phyloP scores from a whole-genome alignment of 768 basidiomycete genomes.

The Russula earlei region DNA sequence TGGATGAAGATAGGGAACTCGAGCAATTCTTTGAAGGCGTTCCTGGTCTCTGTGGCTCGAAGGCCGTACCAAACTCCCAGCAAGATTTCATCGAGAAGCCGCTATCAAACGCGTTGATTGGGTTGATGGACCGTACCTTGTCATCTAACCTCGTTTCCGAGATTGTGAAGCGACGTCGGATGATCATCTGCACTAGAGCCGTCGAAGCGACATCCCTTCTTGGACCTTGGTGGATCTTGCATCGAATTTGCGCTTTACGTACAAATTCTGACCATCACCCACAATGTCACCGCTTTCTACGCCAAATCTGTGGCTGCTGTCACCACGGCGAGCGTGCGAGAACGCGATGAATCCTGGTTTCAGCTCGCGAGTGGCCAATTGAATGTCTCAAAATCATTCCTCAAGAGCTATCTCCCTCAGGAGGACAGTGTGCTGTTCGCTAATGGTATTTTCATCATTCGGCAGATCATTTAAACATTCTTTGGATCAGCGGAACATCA shows the following conservation, averaged over 20 bases:
- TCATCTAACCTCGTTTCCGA: neutral
- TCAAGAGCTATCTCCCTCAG: neutral
- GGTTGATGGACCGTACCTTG: conserved; percentile 9
- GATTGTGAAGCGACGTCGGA: neutral
- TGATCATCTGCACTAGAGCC: conserved; percentile 5
- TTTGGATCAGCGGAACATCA: neutral
- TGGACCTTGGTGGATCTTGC: conserved; percentile 1
- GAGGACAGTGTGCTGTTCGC: neutral
- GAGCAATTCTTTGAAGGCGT: conserved; percentile 11
- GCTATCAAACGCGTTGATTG: neutral
- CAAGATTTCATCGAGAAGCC: neutral
- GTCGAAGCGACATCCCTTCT: neutral
- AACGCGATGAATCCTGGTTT: conserved; percentile 1
- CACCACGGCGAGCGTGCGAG: neutral
- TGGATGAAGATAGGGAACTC: conserved; percentile 4
- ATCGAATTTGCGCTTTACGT: conserved; percentile 2
- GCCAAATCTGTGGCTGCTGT: neutral
- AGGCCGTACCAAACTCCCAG: neutral
- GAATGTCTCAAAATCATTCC: neutral
- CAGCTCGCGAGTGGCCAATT: neutral
- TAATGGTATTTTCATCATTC: neutral
- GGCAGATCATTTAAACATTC: neutral
- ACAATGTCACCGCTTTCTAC: neutral
- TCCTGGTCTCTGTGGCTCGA: neutral
- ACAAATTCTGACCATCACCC: neutral